Evolutionary conservation across 2,329 filamentous ascomycete species (phyloP).

Genomic region (Microdochium bolleyi): DNA sequence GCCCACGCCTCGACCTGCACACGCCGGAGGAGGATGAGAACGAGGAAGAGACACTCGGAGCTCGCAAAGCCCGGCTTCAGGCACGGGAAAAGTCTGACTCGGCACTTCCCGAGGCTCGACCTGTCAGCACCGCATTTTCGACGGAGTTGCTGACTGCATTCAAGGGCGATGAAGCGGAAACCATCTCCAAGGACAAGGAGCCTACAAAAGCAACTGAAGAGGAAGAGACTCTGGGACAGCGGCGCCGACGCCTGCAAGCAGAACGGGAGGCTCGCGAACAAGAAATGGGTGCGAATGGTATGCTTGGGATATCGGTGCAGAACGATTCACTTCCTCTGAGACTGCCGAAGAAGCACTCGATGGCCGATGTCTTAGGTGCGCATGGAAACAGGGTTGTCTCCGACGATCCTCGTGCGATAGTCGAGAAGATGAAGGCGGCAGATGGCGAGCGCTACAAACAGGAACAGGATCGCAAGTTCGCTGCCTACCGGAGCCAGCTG

Average conservation of each 20-base stretch:
- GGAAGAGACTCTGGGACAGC: constrained; percentile 73
- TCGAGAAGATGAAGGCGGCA: constrained; percentile 30
- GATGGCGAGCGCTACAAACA: constrained; percentile 29
- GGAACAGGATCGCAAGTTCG: constrained; percentile 40
- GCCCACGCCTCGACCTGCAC: constrained; percentile 19
- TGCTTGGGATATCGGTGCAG: constrained; percentile 14
- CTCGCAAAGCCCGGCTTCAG: constrained; percentile 57
- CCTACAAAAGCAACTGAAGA: constrained; percentile 34
- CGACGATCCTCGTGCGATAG: constrained; percentile 32
- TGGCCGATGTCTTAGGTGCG: constrained; percentile 50
- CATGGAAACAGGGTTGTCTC: constrained; percentile 26
- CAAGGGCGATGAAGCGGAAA: constrained; percentile 26
- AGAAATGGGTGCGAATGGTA: constrained; percentile 35
- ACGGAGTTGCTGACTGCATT: constrained; percentile 55
- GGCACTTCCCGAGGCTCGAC: constrained; percentile 29
- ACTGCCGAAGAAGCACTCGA: constrained; percentile 32
- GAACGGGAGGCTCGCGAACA: constrained; percentile 56
- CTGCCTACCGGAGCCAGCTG: constrained; percentile 40
- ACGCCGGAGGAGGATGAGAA: constrained; percentile 38
- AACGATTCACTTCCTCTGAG: constrained; percentile 27
- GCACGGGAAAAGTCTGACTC: constrained; percentile 30
- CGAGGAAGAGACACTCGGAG: constrained; percentile 59
- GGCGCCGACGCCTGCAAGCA: constrained; percentile 64
- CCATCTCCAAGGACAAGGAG: constrained; percentile 19
- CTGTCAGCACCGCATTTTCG: constrained; percentile 60